Percentiles rank a stretch among this genome's conserved stretches.
phyloP scores from a whole-genome alignment of 1,284 basidiomycete genomes.

The Singerocomus rubriflavus region DNA sequence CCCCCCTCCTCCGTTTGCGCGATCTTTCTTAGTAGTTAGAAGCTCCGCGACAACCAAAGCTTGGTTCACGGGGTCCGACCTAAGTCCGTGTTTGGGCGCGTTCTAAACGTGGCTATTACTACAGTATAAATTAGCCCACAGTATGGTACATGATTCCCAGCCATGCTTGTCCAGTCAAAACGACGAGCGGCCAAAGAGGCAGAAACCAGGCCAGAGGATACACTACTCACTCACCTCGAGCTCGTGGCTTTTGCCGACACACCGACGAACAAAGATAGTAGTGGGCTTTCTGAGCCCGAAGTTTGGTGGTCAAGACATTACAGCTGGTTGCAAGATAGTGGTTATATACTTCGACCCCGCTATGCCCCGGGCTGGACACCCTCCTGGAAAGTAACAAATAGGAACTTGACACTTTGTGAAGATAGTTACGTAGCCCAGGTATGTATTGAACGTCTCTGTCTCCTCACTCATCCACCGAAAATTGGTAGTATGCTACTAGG shows the following conservation, averaged over 20 bases:
- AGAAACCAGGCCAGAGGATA: neutral
- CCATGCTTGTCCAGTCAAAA: neutral
- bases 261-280: neutral
- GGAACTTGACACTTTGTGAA: constrained; percentile 20
- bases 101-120: no score
- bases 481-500: constrained; percentile 9
- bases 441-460: neutral
- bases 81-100: constrained; percentile 11
- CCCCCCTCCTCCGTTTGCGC: neutral
- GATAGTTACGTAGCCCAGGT: constrained; percentile 17
- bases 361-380: constrained; percentile 37
- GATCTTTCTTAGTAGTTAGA: neutral
- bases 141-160: neutral
- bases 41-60: constrained; percentile 6
- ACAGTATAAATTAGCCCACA: no score
- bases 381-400: constrained; percentile 30
- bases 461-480: neutral
- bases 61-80: constrained; percentile 12
- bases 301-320: constrained; percentile 32
- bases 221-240: constrained; percentile 1
- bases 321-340: constrained; percentile 31
- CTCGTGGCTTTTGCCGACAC: neutral
- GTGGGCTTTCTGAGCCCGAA: constrained; percentile 8
- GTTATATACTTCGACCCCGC: constrained; percentile 36
- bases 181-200: constrained; percentile 1